A percentile compares a stretch with the other conserved stretches of the same genome.
Evolutionary conservation across 352 stramenopile species (phyloP).

Genomic region (Blastocystis sp.): DNA sequence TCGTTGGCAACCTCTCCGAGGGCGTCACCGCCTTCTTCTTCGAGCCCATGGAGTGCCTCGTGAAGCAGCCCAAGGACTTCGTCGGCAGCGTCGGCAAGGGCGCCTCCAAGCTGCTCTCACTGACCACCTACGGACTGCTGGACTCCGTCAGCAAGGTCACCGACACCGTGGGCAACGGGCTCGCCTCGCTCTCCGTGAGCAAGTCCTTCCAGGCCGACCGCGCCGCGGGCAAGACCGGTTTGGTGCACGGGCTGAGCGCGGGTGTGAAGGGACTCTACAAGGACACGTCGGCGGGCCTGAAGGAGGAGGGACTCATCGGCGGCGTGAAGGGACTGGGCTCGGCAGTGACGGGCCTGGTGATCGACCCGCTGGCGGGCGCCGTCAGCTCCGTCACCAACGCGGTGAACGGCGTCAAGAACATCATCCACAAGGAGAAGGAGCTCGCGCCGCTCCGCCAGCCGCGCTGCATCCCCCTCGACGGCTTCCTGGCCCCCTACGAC

Average conservation of each 20-base stretch:
- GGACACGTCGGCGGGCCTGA: conserved; percentile 34
- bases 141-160: conserved; percentile 67
- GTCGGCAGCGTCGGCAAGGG: conserved; percentile 59
- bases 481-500: conserved; percentile 54
- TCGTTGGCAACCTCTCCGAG: conserved; percentile 46
- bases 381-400: conserved; percentile 55
- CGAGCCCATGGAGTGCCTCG: conserved; percentile 52
- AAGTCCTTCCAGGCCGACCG: conserved; percentile 82
- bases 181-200: conserved; percentile 74
- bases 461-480: conserved; percentile 65
- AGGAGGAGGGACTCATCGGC: conserved; percentile 62
- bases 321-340: conserved; percentile 38
- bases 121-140: conserved; percentile 55
- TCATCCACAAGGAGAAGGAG: conserved; percentile 59
- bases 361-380: conserved; percentile 43
- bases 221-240: conserved; percentile 49
- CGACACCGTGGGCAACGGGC: conserved; percentile 20
- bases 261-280: conserved; percentile 55
- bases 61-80: conserved; percentile 47
- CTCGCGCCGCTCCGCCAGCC: conserved; percentile 46
- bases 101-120: conserved; percentile 46
- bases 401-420: conserved; percentile 60
- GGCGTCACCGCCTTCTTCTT: conserved; percentile 66
- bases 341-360: conserved; percentile 13
- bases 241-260: conserved; percentile 48